Conservation (phyloP, 169 alveolate genomes). For the Plasmodium chabaudi region DNA sequence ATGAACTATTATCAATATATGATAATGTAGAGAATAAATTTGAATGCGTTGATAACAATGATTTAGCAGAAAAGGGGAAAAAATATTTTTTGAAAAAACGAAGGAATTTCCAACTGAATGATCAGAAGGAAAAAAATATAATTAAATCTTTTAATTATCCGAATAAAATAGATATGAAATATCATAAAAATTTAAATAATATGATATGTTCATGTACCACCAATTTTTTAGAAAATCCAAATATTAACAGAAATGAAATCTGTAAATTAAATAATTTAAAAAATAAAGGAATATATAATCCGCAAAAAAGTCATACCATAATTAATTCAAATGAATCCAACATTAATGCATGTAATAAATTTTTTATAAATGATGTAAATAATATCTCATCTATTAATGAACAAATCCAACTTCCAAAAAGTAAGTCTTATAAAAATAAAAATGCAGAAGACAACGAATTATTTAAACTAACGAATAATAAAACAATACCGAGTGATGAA, state of each 20-base stretch:
- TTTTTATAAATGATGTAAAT: slow-evolving; percentile 17
- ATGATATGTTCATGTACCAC: neutral
- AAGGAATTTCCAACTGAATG: slow-evolving; percentile 26
- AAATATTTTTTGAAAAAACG: slow-evolving; percentile 8
- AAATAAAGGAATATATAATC: slow-evolving; percentile 3
- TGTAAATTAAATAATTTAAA: slow-evolving; percentile 41
- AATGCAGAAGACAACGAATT: neutral
- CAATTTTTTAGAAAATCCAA: slow-evolving; percentile 10
- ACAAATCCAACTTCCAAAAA: neutral
- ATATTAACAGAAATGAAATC: slow-evolving; percentile 5
- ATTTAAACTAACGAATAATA: slow-evolving; percentile 10
- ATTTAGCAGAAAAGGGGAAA: slow-evolving; percentile 16
- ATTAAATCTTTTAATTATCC: slow-evolving; percentile 22
- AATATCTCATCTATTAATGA: neutral
- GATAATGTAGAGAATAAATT: slow-evolving; percentile 17
- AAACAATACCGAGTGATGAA: neutral
- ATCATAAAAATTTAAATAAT: neutral
- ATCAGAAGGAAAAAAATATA: slow-evolving; percentile 15
- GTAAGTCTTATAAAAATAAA: too few species aligned
- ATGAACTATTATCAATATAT: slow-evolving; percentile 21
- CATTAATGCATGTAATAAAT: slow-evolving; percentile 12
- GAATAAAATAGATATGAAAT: slow-evolving; percentile 14
- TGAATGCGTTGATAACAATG: slow-evolving; percentile 4
- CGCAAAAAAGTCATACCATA: neutral
- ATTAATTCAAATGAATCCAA: slow-evolving; percentile 5